Percentiles rank a stretch among this genome's conserved stretches.
phyloP scores from a whole-genome alignment of 257 asterid species.

The Nicotiana noctiflora region DNA sequence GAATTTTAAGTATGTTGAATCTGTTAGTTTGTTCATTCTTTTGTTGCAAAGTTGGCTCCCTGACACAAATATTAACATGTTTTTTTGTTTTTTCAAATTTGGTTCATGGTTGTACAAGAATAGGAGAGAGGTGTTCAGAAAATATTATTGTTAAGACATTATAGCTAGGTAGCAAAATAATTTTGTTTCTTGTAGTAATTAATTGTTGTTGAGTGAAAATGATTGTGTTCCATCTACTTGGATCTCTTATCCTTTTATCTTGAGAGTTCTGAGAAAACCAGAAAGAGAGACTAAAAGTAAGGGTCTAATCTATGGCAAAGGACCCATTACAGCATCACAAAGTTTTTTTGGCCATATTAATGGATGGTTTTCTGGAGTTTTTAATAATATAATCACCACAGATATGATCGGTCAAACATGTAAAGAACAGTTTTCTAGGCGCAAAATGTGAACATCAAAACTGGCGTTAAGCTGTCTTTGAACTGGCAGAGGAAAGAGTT shows the following conservation, averaged over 20 bases:
- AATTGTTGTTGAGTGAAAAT: constrained; percentile 14
- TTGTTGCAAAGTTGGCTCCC: not conserved
- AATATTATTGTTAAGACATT: constrained; percentile 10
- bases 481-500: too few relatives aligned
- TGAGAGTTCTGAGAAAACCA: not conserved
- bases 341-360: not conserved
- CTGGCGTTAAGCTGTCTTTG: too few relatives aligned
- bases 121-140: not conserved
- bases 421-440: not conserved
- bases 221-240: constrained; percentile 20
- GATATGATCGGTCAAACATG: not conserved
- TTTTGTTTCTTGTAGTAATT: not conserved
- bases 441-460: not conserved
- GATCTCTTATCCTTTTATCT: not conserved
- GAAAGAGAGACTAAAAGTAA: not conserved
- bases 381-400: not conserved
- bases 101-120: not conserved
- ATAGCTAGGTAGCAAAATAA: constrained; percentile 11
- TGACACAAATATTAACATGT: not conserved
- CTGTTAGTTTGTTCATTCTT: not conserved
- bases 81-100: not conserved
- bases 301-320: not conserved
- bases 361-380: not conserved
- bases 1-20: constrained; percentile 15
- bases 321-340: not conserved